These are phyloP conservation scores for Biancaea sappan DNA, from an alignment of 306 rosid genomes.

Conservation along the genomic window DNA sequence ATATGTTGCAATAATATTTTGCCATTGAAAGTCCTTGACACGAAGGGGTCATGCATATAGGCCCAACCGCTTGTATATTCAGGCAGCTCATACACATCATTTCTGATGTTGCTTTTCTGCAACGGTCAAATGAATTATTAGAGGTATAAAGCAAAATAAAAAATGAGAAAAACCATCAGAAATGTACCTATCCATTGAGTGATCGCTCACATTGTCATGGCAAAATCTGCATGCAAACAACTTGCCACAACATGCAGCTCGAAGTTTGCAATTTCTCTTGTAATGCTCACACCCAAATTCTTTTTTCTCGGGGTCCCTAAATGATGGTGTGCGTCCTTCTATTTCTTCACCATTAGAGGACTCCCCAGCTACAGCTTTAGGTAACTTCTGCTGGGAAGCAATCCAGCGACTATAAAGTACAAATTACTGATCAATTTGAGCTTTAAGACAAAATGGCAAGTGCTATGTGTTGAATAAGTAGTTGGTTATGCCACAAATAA, in stretches of 20 bases:
- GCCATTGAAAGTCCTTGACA: constrained; percentile 92
- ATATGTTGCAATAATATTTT: constrained; percentile 83
- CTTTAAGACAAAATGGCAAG: constrained; percentile 22
- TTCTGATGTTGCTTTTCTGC: constrained; percentile 83
- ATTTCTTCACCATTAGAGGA: constrained; percentile 63
- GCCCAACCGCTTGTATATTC: constrained; percentile 79
- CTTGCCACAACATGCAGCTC: constrained; percentile 97
- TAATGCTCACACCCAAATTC: constrained; percentile 95
- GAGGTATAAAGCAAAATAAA: constrained; percentile 31
- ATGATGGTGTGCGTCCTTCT: constrained; percentile 68
- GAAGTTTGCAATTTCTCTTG: constrained; percentile 97
- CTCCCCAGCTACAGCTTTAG: constrained; percentile 64
- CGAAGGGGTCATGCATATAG: constrained; percentile 80
- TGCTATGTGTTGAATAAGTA: constrained; percentile 18
- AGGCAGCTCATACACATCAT: constrained; percentile 97
- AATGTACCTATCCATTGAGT: constrained; percentile 95
- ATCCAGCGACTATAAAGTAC: constrained; percentile 86
- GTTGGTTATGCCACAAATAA: constrained; percentile 19
- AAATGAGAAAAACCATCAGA: constrained; percentile 27
- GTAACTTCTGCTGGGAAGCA: constrained; percentile 94
- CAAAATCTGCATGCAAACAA: constrained; percentile 92
- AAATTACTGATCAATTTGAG: constrained; percentile 34
- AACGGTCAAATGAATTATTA: constrained; percentile 40
- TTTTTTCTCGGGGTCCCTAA: constrained; percentile 60
- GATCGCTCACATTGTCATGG: constrained; percentile 97